Conservation (phyloP, 2,329 filamentous ascomycete species). For the Polychaeton citri region DNA sequence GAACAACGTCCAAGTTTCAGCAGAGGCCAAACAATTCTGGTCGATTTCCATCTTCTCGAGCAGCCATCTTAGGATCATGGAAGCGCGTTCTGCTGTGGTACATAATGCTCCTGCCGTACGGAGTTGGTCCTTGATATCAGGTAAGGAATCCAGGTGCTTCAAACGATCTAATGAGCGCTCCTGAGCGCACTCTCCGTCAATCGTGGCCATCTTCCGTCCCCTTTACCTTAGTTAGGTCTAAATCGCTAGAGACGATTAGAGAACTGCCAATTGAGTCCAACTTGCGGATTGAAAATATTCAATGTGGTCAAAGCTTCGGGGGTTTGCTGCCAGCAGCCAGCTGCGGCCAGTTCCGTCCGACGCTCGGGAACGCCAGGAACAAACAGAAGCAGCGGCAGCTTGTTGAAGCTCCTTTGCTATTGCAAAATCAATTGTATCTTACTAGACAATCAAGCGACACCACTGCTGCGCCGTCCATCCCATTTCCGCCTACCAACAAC, state of each 20-base stretch:
- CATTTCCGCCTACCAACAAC: too few relatives aligned
- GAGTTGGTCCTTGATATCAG: conserved; percentile 13
- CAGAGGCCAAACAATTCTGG: not conserved
- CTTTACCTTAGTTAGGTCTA: not conserved
- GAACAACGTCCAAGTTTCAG: not conserved
- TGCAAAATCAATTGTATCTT: not conserved
- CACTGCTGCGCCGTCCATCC: too few relatives aligned
- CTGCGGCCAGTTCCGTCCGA: not conserved
- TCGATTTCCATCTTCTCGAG: conserved; percentile 43
- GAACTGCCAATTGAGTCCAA: not conserved
- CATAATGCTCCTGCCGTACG: conserved; percentile 16
- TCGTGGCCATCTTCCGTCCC: not conserved
- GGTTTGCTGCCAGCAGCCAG: not conserved
- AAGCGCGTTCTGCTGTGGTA: conserved; percentile 22
- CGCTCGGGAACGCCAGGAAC: not conserved
- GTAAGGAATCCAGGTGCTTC: conserved; percentile 23
- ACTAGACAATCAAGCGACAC: not conserved
- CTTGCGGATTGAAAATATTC: not conserved
- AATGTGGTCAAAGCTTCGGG: not conserved
- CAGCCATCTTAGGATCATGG: conserved; percentile 56
- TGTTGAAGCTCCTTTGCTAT: not conserved
- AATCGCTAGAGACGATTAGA: not conserved
- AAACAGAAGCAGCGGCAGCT: not conserved
- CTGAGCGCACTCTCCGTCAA: conserved; percentile 22
- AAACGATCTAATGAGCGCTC: conserved; percentile 28